Conservation (phyloP, 164 flowering plant genomes). For the Vitis amurensis region DNA sequence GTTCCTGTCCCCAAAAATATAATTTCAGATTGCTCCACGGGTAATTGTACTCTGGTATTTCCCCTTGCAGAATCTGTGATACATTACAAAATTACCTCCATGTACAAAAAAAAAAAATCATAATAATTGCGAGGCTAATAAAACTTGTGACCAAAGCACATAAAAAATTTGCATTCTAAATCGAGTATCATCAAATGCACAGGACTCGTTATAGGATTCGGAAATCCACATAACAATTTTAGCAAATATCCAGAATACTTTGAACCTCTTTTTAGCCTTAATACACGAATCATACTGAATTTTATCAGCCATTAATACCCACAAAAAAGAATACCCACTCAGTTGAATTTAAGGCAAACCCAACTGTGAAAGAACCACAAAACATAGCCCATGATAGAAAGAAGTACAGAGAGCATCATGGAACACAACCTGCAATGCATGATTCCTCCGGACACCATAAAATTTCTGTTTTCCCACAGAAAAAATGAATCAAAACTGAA, state of each 20-base stretch:
- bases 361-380: too few relatives aligned
- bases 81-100: conserved; percentile 11
- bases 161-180: background rate
- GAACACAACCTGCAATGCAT: too few relatives aligned
- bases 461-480: too few relatives aligned
- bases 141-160: background rate
- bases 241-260: background rate
- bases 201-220: background rate
- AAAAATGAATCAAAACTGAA: too few relatives aligned
- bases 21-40: conserved; percentile 58
- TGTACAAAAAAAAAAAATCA: background rate
- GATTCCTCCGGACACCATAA: too few relatives aligned
- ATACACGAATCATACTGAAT: too few relatives aligned
- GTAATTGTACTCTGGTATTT: conserved; percentile 21
- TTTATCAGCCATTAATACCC: too few relatives aligned
- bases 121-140: background rate
- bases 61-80: conserved; percentile 39
- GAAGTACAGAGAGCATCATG: too few relatives aligned
- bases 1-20: conserved; percentile 96
- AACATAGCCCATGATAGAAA: too few relatives aligned
- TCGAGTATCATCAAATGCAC: background rate
- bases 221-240: background rate
- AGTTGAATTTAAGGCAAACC: too few relatives aligned
- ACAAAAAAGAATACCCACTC: too few relatives aligned
- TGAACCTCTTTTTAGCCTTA: too few relatives aligned